Base-by-base conservation (phyloP, 208 protist genomes). In the Herpetomonas tarakana region DNA sequence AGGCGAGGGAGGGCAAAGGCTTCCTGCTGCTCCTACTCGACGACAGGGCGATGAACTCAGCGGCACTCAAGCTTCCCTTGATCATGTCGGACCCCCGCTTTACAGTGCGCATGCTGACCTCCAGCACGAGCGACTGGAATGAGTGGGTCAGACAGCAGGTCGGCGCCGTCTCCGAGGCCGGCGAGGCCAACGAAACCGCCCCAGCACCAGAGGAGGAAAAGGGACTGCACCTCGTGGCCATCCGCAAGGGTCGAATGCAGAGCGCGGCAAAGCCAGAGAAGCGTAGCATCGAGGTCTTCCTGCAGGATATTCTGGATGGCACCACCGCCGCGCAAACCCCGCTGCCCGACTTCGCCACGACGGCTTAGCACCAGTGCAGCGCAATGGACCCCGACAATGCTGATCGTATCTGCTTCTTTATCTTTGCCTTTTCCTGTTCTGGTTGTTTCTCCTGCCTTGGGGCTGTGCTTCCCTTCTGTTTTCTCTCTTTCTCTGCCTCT, bases 11-110 rank as follows among this genome's bases (percentile, higher is more conserved):
- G 22, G 76, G 76, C 39, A 76, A 74, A 35, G 87, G 87, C 45
- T 94, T 94, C 53, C 65, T 94, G 22, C 19, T 94, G 11, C 60
- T 93, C 19, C 46, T 91, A 38, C 58, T 76, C 19, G 66, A 68
- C 25, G 59, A 81, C 35, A 52, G 63, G n/a, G 22, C 52, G 26
- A 35, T 27, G 50, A 26, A 53, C 2, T 54, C 64, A 46, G 68
- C 68, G 3, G 58, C 62, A n/a, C 50, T 74, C 39, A 59, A 55
- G 58, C 64, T 87, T 11, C 82, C 81, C 1, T 25, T 46, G 29
- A 44, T 93, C 24, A 68, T 69, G 0, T 47, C 67, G 25, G 83
- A 94, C 21, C 30, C 68, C n/a, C 83, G 83, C 47, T 91, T 94
- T 57, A 81, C 74, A 28, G 65, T 94, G 19, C 87, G 87, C 50